Base-by-base conservation (phyloP, 208 protist species). In the Trypanosoma boissoni region DNA sequence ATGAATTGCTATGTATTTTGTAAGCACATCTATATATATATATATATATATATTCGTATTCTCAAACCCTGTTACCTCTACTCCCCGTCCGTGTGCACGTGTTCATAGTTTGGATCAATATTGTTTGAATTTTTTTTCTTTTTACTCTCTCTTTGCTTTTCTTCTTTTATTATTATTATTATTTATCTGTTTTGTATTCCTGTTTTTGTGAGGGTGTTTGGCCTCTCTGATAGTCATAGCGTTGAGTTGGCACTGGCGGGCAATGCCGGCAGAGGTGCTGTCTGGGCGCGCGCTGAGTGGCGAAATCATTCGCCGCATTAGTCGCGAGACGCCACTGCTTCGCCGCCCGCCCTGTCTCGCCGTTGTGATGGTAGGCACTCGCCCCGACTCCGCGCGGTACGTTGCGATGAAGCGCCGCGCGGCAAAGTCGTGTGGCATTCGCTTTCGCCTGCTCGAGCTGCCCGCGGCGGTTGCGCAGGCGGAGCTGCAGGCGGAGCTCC, bases 331-430 rank as follows among this genome's bases (percentile, higher is more conserved):
- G n/a, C 23, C 52, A 28, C 51, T 68, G 0, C 69, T 87, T 5
- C 44, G 37, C 14, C 65, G 76, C 2, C 48, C 69, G 6, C 82
- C 97, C 18, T 84, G 83, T n/a, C 80, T 99, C 0, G 88, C 82
- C 10, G 92, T 97, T n/a, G 76, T 98, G 18, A 67, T 98, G 18
- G 94, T 99, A 37, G 97, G 97, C 45, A 61, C 78, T 29, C 81
- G 83, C 18, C 64, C 64, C 8, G 90, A 96, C 61, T 89, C 80
- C 6, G 31, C 68, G 7, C 87, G 81, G 1, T 99, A 99, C 66
- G 85, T 86, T 9, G 50, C 67, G 9, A 53, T 76, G 59, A 87
- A 91, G 31, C 62, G 49, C 20, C 37, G 63, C 9, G 78, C 80
- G 4, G 79, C 80, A 0, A 72, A 64, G 18, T 67, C 55, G 32